These are phyloP conservation scores for Diaporthe longicolla DNA, from an alignment of 2,329 filamentous ascomycete species.

Conservation along the genomic window DNA sequence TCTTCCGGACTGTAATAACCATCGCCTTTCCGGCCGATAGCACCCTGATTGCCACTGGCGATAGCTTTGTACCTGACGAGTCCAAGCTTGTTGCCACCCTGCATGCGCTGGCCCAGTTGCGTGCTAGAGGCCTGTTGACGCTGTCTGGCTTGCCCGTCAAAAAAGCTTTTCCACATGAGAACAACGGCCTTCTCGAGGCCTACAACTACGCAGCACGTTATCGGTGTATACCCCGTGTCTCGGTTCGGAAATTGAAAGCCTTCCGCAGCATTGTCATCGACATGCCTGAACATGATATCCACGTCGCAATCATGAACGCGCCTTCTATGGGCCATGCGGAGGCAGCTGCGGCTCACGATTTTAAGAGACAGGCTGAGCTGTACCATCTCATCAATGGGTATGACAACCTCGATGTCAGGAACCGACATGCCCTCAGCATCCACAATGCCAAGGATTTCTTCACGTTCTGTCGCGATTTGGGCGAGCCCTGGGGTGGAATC, in stretches of 20 bases:
- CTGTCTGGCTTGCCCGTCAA: not conserved
- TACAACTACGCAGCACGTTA: conserved; percentile 39
- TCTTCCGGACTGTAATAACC: not conserved
- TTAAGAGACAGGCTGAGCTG: conserved; percentile 30
- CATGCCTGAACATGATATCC: conserved; percentile 33
- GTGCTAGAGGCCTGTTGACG: not conserved
- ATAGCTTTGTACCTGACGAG: not conserved
- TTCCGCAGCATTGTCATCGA: not conserved
- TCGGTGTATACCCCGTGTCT: conserved; percentile 4
- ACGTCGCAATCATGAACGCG: not conserved
- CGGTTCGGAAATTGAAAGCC: not conserved
- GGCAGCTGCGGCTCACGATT: conserved; percentile 21
- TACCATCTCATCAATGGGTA: conserved; percentile 12
- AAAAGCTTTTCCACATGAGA: not conserved
- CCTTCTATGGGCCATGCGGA: not conserved
- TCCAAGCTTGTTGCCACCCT: not conserved
- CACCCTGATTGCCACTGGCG: not conserved
- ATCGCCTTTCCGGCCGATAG: not conserved
- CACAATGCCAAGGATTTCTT: conserved; percentile 14
- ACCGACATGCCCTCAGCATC: conserved; percentile 11
- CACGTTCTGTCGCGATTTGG: conserved; percentile 3
- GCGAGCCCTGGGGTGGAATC: not conserved
- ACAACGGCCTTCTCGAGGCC: not conserved
- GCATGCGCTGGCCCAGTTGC: conserved; percentile 22
- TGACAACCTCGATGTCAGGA: not conserved